Conservation (phyloP, 179 eudicot species). For the Monotropa hypopitys region DNA sequence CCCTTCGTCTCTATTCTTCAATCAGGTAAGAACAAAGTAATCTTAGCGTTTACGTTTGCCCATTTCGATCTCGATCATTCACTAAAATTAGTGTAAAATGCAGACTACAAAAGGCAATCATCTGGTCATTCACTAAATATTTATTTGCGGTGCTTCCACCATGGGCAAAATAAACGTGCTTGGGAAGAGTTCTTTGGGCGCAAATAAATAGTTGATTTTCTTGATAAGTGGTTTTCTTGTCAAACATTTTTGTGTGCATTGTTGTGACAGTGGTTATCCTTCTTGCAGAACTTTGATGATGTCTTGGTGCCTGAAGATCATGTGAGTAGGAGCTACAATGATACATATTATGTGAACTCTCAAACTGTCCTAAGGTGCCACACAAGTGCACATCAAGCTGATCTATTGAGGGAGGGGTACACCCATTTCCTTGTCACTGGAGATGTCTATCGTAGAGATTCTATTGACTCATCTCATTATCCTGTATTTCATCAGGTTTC, state of each 20-base stretch:
- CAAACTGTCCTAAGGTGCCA: constrained; percentile 89
- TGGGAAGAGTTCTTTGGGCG: neutral
- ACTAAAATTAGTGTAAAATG: no score
- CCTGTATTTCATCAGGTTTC: constrained; percentile 94
- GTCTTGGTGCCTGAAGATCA: constrained; percentile 95
- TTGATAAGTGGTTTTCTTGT: constrained; percentile 1
- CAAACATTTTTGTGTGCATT: neutral
- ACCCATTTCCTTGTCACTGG: constrained; percentile 84
- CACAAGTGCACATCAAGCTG: constrained; percentile 96
- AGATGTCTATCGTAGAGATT: constrained; percentile 87
- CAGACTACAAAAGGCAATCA: no score
- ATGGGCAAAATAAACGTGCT: neutral
- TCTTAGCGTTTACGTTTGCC: no score
- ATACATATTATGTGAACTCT: constrained; percentile 77
- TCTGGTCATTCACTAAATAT: no score
- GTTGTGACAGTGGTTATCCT: constrained; percentile 14
- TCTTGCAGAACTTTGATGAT: constrained; percentile 95
- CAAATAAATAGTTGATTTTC: neutral
- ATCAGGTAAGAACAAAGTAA: no score
- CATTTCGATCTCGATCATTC: no score
- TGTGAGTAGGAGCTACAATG: constrained; percentile 96
- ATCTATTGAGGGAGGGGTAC: constrained; percentile 59
- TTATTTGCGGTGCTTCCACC: no score
- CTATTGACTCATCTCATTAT: constrained; percentile 86
- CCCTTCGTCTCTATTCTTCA: no score